Evolutionary conservation across 768 basidiomycete genomes (phyloP).

Genomic region (Suillus lakei): DNA sequence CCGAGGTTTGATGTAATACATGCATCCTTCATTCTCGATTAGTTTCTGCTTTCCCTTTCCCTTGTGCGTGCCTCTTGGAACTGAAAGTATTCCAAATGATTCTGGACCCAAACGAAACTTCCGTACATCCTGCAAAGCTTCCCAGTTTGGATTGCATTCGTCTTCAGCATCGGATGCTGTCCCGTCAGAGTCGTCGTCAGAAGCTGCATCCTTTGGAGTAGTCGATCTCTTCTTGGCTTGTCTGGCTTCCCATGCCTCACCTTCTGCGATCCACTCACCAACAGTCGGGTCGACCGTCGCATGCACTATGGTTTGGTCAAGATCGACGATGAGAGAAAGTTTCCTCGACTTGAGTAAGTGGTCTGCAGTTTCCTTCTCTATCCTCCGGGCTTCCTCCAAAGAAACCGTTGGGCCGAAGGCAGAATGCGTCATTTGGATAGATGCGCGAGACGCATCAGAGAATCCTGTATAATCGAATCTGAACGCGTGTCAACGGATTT

Average conservation of each 20-base stretch:
- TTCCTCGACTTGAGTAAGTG: constrained; percentile 76
- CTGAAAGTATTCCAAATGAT: constrained; percentile 52
- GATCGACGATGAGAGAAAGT: constrained; percentile 95
- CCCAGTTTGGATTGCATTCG: constrained; percentile 91
- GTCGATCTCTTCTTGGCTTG: constrained; percentile 49
- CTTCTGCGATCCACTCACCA: constrained; percentile 94
- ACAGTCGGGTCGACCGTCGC: constrained; percentile 99
- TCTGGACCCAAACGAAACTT: constrained; percentile 90
- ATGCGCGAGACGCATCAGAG: constrained; percentile 84
- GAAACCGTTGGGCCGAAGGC: constrained; percentile 92
- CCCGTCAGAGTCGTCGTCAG: constrained; percentile 45
- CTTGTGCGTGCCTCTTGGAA: constrained; percentile 42
- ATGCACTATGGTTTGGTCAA: constrained; percentile 99
- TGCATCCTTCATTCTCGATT: constrained; percentile 80
- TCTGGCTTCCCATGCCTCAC: constrained; percentile 76
- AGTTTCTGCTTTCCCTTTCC: constrained; percentile 64
- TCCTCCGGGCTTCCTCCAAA: constrained; percentile 86
- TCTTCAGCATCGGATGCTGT: constrained; percentile 48
- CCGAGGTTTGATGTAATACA: constrained; percentile 99
- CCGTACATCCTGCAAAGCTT: constrained; percentile 87
- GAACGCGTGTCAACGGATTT: constrained; percentile 20
- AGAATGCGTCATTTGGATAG: constrained; percentile 94
- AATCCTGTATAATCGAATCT: constrained; percentile 88
- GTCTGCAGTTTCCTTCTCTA: constrained; percentile 82
- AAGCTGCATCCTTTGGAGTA: constrained; percentile 32